Base-by-base conservation (phyloP, 2,329 filamentous ascomycete species). In the Venturia carpophila region DNA sequence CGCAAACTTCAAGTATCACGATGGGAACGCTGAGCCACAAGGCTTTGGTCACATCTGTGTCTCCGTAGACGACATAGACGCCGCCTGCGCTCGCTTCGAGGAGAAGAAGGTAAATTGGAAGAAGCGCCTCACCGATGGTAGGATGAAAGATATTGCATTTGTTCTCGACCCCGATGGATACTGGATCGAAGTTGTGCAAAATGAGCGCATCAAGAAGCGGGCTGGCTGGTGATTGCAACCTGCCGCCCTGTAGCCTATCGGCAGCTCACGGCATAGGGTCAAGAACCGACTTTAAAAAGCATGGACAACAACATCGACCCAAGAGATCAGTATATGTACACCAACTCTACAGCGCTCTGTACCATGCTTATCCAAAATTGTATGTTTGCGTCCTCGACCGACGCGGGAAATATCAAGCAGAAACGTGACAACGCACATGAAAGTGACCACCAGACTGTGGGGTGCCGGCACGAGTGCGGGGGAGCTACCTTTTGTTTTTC, bases 31-130 rank as follows among this genome's bases (percentile, higher is more conserved):
- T 52, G 82, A 96, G 75, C 93, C 93, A 0, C 92, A 97, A 75
- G 94, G 94, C 0, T 97, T 97, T 69, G 92, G 93, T 0, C 92
- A 97, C 73, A 92, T 97, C 67, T 95, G 91, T 73, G 79, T 97
- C 64, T 83, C 88, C 1, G 92, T 97, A 15, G 93, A 97, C 73
- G 86, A 96, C 73, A 74, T 97, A n/a, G 87, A 94, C 64, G 88
- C 89, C 9, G 92, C 94, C 11, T 97, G 93, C 77, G 79, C 87
- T 73, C 85, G 92, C 17, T 92, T 97, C 70, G 94, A 97, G 74
- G 84, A 86, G 65, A 79, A 90, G 73, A 84, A 88, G 6, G 89
- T 93, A 65, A 87, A 84, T 76, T 99, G 92, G 91, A 96, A 96
- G 86, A 97, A 97, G 86, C 84, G 90, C 69, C 82, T 97, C 67